Evolutionary conservation across 2,329 filamentous ascomycete species (phyloP).

Genomic region (Penicillium sp.): DNA sequence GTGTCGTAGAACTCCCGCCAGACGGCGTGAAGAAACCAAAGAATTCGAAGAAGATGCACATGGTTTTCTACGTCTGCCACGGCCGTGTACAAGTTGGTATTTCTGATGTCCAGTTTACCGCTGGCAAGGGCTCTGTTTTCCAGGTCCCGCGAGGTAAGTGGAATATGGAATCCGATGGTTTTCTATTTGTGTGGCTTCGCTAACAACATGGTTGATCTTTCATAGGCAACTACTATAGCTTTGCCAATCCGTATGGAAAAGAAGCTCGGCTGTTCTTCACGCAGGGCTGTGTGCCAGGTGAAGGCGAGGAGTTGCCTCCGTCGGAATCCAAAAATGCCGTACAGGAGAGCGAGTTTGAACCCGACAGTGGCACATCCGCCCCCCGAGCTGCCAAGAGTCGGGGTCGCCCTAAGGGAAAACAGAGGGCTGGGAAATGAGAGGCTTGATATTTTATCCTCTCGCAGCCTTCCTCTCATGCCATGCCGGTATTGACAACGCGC

Average conservation of each 20-base stretch:
- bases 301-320: conserved; percentile 29
- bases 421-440: conserved; percentile 27
- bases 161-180: too few species aligned
- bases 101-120: conserved; percentile 62
- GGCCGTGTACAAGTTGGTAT: conserved; percentile 77
- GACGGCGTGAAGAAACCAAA: conserved; percentile 82
- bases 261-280: conserved; percentile 85
- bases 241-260: conserved; percentile 71
- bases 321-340: conserved; percentile 23
- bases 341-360: conserved; percentile 23
- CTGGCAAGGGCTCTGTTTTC: conserved; percentile 84
- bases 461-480: conserved; percentile 5
- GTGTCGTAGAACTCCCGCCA: conserved; percentile 82
- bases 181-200: too few species aligned
- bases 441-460: neutral
- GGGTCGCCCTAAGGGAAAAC: conserved; percentile 36
- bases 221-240: conserved; percentile 88
- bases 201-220: neutral
- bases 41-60: conserved; percentile 93
- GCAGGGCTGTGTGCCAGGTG: conserved; percentile 68
- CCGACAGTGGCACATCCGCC: conserved; percentile 10
- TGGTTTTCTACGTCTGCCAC: conserved; percentile 87
- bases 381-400: conserved; percentile 12
- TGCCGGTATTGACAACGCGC: conserved; percentile 11
- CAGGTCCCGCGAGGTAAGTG: conserved; percentile 88